phyloP scores from a whole-genome alignment of 176 grass and related monocot species.

The Eragrostis nindensis region DNA sequence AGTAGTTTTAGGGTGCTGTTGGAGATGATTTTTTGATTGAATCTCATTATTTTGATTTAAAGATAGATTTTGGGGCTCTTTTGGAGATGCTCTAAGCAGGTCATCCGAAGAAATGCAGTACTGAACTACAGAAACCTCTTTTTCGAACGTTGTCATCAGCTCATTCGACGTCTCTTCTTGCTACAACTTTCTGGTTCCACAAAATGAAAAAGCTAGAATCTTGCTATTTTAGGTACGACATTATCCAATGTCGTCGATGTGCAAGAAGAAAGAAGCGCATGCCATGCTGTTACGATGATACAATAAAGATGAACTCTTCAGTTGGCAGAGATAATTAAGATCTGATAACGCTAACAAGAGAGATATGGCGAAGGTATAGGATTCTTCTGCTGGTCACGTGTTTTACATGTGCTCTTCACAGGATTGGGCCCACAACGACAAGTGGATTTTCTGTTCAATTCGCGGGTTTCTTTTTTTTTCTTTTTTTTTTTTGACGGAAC shows the following conservation, averaged over 20 bases:
- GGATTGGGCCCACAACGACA: neutral
- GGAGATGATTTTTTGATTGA: too few relatives aligned
- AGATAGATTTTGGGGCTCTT: too few relatives aligned
- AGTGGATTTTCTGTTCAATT: neutral
- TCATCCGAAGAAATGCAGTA: slow-evolving; percentile 2
- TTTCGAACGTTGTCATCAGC: neutral
- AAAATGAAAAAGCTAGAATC: neutral
- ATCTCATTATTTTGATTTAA: too few relatives aligned
- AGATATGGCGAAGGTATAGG: neutral
- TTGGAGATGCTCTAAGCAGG: too few relatives aligned
- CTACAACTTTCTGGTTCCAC: neutral
- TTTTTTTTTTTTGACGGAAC: too few relatives aligned
- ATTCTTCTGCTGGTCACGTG: slow-evolving; percentile 41
- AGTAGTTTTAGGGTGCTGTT: too few relatives aligned
- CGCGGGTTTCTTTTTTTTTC: too few relatives aligned
- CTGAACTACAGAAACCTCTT: slow-evolving; percentile 1
- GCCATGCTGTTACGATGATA: neutral
- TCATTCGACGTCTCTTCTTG: neutral
- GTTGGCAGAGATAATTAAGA: slow-evolving; percentile 24
- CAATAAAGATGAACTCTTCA: neutral
- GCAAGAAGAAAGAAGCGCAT: neutral
- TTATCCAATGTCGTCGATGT: neutral
- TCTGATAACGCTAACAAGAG: slow-evolving; percentile 28
- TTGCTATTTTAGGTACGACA: neutral
- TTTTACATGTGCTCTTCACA: slow-evolving; percentile 7